Evolutionary conservation across 2,329 filamentous ascomycete genomes (phyloP).

Genomic region (Scytalidium sp.): DNA sequence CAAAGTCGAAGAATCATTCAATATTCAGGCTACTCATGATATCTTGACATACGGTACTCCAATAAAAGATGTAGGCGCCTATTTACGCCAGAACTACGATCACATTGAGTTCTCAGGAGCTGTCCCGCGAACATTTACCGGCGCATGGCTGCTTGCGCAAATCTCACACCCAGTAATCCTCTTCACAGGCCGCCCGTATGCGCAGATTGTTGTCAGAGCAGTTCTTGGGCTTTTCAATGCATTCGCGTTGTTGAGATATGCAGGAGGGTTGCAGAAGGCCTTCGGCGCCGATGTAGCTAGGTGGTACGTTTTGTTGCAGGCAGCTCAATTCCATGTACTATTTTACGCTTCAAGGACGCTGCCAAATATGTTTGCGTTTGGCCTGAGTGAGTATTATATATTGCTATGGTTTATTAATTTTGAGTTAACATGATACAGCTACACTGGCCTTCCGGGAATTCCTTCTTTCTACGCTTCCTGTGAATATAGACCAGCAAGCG

Average conservation of each 20-base stretch:
- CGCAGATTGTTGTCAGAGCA: slow-evolving; percentile 66
- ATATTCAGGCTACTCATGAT: slow-evolving; percentile 91
- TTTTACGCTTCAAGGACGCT: slow-evolving; percentile 91
- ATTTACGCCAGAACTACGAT: slow-evolving; percentile 69
- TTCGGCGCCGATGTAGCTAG: slow-evolving; percentile 67
- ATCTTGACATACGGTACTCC: slow-evolving; percentile 80
- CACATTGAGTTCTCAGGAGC: slow-evolving; percentile 88
- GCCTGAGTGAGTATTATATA: slow-evolving; percentile 60
- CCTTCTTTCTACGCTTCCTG: slow-evolving; percentile 38
- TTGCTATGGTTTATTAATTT: background rate
- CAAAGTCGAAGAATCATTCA: slow-evolving; percentile 98
- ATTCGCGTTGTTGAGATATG: slow-evolving; percentile 63
- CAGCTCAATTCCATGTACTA: slow-evolving; percentile 85
- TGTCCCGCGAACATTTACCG: slow-evolving; percentile 88
- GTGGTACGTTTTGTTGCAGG: slow-evolving; percentile 79
- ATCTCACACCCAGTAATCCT: slow-evolving; percentile 64
- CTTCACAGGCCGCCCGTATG: slow-evolving; percentile 52
- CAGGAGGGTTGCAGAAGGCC: slow-evolving; percentile 56
- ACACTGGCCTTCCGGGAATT: slow-evolving; percentile 54
- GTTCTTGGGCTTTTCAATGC: slow-evolving; percentile 78
- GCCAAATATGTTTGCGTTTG: slow-evolving; percentile 96
- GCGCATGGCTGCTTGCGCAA: slow-evolving; percentile 72
- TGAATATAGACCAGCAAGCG: slow-evolving; percentile 26
- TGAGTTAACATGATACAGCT: slow-evolving; percentile 40
- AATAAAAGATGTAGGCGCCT: slow-evolving; percentile 46